Conservation (phyloP, 768 basidiomycete species). For the Lactifluus rugatus region DNA sequence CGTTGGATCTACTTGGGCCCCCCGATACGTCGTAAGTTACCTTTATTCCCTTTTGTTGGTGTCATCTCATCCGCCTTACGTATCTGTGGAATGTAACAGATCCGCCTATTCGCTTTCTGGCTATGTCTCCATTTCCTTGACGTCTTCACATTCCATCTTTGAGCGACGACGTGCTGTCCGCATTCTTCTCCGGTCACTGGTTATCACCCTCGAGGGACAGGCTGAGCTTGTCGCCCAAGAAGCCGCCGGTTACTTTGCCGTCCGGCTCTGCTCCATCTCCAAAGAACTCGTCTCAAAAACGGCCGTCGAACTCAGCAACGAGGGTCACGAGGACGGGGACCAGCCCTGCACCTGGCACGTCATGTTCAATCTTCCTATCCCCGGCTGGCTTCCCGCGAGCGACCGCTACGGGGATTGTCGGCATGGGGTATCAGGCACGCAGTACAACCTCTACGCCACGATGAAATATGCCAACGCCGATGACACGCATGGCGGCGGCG, state of each 20-base stretch:
- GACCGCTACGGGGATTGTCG: slow-evolving; percentile 32
- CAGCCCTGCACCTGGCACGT: slow-evolving; percentile 63
- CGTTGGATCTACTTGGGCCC: slow-evolving; percentile 62
- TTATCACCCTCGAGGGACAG: slow-evolving; percentile 79
- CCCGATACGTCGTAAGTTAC: slow-evolving; percentile 51
- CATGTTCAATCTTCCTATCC: slow-evolving; percentile 73
- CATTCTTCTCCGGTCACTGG: slow-evolving; percentile 57
- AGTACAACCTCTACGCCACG: slow-evolving; percentile 58
- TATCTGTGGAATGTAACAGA: slow-evolving; percentile 31
- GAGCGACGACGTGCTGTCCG: slow-evolving; percentile 41
- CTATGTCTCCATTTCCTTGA: slow-evolving; percentile 56
- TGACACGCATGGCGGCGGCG: slow-evolving; percentile 22
- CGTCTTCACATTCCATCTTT: slow-evolving; percentile 48
- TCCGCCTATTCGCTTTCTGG: slow-evolving; percentile 85
- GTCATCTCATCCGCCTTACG: neutral
- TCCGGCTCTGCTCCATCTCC: slow-evolving; percentile 58
- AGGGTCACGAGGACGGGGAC: slow-evolving; percentile 47
- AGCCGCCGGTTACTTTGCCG: slow-evolving; percentile 55
- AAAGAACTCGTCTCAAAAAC: slow-evolving; percentile 49
- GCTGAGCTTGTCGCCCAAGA: slow-evolving; percentile 57
- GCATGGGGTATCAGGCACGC: slow-evolving; percentile 41
- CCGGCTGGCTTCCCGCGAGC: slow-evolving; percentile 79
- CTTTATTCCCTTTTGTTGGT: neutral
- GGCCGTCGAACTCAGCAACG: slow-evolving; percentile 53
- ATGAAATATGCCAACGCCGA: slow-evolving; percentile 47